phyloP scores from a whole-genome alignment of 148 eudicot genomes.

The Silene uniflora region DNA sequence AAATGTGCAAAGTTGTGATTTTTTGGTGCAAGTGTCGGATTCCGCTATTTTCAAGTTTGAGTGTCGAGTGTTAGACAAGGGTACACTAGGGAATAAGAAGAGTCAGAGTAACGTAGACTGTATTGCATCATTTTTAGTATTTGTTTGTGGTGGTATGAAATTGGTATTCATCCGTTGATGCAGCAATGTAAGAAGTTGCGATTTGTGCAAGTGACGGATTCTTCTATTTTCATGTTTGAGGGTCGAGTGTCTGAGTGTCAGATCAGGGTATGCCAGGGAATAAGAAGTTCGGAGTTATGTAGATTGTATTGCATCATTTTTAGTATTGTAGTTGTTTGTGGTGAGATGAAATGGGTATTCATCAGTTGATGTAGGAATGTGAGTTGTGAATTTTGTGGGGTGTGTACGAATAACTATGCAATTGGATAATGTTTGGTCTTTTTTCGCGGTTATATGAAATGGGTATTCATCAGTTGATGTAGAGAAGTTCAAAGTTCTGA shows the following conservation, averaged over 20 bases:
- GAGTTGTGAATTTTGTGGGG: background rate
- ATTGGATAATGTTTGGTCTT: background rate
- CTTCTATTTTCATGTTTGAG: no score
- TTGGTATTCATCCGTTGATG: slow-evolving; percentile 3
- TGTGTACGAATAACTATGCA: background rate
- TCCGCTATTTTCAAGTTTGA: no score
- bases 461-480: slow-evolving; percentile 5
- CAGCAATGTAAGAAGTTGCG: background rate
- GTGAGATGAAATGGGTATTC: slow-evolving; percentile 1
- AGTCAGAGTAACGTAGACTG: no score
- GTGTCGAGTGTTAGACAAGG: no score
- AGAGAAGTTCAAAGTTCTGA: background rate
- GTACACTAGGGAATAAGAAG: no score
- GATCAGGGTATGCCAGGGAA: no score
- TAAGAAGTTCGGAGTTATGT: no score
- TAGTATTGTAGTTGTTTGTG: slow-evolving; percentile 1
- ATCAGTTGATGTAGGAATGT: background rate
- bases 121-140: background rate
- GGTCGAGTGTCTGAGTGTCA: no score
- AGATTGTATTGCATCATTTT: no score
- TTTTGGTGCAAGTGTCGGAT: no score
- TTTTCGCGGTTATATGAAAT: slow-evolving; percentile 4
- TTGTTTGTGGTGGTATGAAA: background rate
- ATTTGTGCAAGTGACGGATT: no score
- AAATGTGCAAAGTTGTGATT: background rate